Base-by-base conservation (phyloP, 2,329 filamentous ascomycete species). In the Sporothrix variecibatus region DNA sequence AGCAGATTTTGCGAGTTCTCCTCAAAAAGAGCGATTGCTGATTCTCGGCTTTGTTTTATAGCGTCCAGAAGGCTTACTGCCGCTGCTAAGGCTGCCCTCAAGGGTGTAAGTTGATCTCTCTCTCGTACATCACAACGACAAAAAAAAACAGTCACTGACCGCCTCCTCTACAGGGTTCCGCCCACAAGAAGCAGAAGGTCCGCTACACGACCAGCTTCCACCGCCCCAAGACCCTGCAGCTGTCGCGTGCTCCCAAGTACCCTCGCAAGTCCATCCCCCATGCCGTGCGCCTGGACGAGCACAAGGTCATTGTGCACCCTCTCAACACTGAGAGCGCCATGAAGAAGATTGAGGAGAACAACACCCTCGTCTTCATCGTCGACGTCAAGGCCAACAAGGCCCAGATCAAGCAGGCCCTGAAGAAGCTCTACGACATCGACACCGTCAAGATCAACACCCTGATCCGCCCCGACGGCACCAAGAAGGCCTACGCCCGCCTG, bases 281-380 rank as follows among this genome's bases (percentile, higher is more conserved):
- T 85, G 90, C 90, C 84, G 92, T 95, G 81, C 93, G 94, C 81
- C 93, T 99, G 82, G 96, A 99, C 87, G 93, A 95, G 88, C 93
- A 95, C 91, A 98, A 97, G 92, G 90, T 98, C 85, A 93, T 99
- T 85, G 89, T 98, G 83, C 94, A 98, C 91, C 96, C 96, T 79
- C 91, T 99, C 84, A 99, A 99, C 92, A 99, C 96, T 76, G 96
- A 99, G 93, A 96, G 93, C 83, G 96, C 97, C 83, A 98, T 99
- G 95, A 99, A 99, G 94, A 83, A 98, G 93, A 98, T 99, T 81
- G 96, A 99, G 90, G 96, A 99, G 93, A 95, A 99, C 92, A 99
- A 99, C 91, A 99, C 96, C 80, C 91, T 99, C 72, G 94, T 97
- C 84, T 98, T 98, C 90, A 97, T 97, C 81, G 94, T 97, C 83